Evolutionary conservation across 2,329 filamentous ascomycete genomes (phyloP).

Genomic region (Paramyrothecium roridum): DNA sequence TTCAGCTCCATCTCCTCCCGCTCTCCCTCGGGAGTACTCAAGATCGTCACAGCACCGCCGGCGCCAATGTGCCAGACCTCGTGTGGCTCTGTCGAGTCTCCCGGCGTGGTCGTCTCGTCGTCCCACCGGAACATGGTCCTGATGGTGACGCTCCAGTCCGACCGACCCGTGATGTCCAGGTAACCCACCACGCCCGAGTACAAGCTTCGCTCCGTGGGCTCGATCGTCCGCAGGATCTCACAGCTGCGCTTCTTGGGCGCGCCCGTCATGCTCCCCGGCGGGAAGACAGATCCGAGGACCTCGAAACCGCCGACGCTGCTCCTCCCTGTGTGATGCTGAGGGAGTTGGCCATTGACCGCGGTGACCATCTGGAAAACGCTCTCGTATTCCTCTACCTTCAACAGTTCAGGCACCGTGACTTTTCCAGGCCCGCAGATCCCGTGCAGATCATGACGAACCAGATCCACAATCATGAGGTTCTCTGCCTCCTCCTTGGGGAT

Average conservation of each 20-base stretch:
- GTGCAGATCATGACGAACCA: constrained; percentile 91
- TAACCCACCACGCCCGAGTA: constrained; percentile 92
- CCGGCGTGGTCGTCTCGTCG: constrained; percentile 42
- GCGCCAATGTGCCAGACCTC: constrained; percentile 83
- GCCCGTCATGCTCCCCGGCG: constrained; percentile 94
- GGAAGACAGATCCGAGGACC: constrained; percentile 73
- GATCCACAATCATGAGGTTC: constrained; percentile 96
- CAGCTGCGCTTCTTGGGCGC: constrained; percentile 93
- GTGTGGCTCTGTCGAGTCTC: constrained; percentile 23
- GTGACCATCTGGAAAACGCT: constrained; percentile 91
- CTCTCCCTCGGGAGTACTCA: constrained; percentile 78
- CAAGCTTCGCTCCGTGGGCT: constrained; percentile 64
- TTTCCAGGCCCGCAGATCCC: constrained; percentile 73
- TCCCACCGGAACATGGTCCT: constrained; percentile 75
- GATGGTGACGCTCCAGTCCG: constrained; percentile 91
- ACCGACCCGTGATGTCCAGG: constrained; percentile 78
- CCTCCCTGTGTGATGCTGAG: constrained; percentile 17
- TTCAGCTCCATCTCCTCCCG: constrained; percentile 89
- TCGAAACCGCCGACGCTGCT: constrained; percentile 44
- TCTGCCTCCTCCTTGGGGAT: constrained; percentile 89
- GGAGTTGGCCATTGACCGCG: constrained; percentile 71
- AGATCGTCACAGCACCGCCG: constrained; percentile 82
- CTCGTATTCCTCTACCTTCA: constrained; percentile 86
- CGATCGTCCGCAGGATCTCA: constrained; percentile 71
- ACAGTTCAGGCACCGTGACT: constrained; percentile 73